These are phyloP conservation scores for Fennellomyces sp. DNA, from an alignment of 371 early-diverging fungal species.

Conservation along the genomic window DNA sequence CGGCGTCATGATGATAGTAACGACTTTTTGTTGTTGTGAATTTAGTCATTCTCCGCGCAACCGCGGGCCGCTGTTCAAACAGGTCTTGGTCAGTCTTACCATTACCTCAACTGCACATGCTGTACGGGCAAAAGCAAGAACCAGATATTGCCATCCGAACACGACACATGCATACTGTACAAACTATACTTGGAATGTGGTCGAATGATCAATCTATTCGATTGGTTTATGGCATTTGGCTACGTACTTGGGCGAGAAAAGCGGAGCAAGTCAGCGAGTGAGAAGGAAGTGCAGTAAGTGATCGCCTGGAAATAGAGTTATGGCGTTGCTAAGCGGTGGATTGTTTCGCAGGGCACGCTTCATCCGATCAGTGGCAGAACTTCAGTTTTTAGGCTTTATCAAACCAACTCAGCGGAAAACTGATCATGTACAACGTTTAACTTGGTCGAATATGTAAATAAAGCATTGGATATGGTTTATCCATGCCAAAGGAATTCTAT, in stretches of 20 bases:
- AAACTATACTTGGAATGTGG: conserved; percentile 91
- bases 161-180: conserved; percentile 86
- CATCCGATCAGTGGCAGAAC: conserved; percentile 78
- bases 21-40: neutral
- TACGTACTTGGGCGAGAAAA: conserved; percentile 61
- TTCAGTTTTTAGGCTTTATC: conserved; percentile 89
- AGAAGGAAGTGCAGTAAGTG: conserved; percentile 54
- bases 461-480: too few relatives aligned
- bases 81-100: conserved; percentile 73
- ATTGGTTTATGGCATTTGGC: conserved; percentile 88
- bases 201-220: conserved; percentile 89
- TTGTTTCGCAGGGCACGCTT: conserved; percentile 74
- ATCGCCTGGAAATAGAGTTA: too few relatives aligned
- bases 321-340: neutral
- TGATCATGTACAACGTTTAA: conserved; percentile 88
- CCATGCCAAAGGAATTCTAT: too few relatives aligned
- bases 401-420: conserved; percentile 87
- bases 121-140: conserved; percentile 44
- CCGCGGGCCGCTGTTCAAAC: conserved; percentile 84
- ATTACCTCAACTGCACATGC: conserved; percentile 80
- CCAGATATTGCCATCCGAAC: conserved; percentile 64
- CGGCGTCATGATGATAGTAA: neutral
- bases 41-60: conserved; percentile 79
- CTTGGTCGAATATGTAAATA: conserved; percentile 74
- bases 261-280: conserved; percentile 31